These are phyloP conservation scores for Prunus yedoensis DNA, from an alignment of 331 rosid genomes.

Conservation along the genomic window DNA sequence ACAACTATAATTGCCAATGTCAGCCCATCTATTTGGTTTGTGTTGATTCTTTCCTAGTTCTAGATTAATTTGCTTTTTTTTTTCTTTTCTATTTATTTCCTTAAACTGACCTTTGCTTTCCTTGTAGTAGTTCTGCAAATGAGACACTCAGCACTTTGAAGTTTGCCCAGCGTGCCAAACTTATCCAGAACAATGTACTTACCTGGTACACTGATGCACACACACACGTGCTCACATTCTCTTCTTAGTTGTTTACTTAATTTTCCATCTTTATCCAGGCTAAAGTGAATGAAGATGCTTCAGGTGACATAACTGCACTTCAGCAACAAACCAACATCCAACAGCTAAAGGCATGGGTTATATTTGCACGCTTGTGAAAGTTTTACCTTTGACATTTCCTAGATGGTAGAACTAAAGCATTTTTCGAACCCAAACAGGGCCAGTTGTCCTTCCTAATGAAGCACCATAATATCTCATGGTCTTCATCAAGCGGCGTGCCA, in stretches of 20 bases:
- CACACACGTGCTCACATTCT: neutral
- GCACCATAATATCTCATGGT: conserved; percentile 32
- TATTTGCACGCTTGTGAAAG: conserved; percentile 22
- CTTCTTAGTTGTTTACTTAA: conserved; percentile 4
- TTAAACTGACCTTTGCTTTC: conserved; percentile 29
- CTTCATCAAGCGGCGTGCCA: conserved; percentile 46
- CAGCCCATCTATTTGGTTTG: conserved; percentile 94
- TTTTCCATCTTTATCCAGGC: conserved; percentile 50
- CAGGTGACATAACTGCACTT: conserved; percentile 79
- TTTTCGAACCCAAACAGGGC: conserved; percentile 50
- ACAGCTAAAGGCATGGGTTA: conserved; percentile 67
- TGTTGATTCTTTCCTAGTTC: conserved; percentile 29
- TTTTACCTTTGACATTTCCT: conserved; percentile 19
- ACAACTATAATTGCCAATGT: conserved; percentile 91
- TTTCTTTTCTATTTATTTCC: neutral
- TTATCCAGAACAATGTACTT: conserved; percentile 90
- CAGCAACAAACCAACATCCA: conserved; percentile 89
- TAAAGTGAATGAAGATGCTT: conserved; percentile 93
- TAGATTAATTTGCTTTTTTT: conserved; percentile 9
- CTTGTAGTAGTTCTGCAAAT: conserved; percentile 73
- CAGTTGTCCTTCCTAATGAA: conserved; percentile 75
- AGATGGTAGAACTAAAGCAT: conserved; percentile 28
- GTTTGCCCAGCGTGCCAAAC: conserved; percentile 99
- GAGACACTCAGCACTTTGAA: conserved; percentile 95
- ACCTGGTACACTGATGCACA: conserved; percentile 3